These are phyloP conservation scores for Delphinella strobiligena DNA, from an alignment of 2,329 filamentous ascomycete genomes.

Conservation along the genomic window DNA sequence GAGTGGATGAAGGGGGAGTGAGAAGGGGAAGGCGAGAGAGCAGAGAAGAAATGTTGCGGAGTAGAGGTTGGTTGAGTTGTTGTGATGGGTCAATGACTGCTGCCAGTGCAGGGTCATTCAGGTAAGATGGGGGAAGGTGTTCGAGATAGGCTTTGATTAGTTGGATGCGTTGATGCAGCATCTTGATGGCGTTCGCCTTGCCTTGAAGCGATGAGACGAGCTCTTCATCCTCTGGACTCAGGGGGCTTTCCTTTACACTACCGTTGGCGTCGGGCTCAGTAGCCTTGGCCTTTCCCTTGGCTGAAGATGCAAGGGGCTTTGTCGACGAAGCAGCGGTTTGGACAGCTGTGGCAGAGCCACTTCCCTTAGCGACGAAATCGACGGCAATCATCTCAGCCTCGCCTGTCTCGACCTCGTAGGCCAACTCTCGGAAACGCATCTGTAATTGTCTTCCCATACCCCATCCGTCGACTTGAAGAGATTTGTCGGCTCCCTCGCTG, in stretches of 20 bases:
- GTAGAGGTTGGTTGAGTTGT: slow-evolving; percentile 51
- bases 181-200: slow-evolving; percentile 86
- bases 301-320: slow-evolving; percentile 3
- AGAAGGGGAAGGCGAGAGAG: slow-evolving; percentile 74
- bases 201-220: slow-evolving; percentile 61
- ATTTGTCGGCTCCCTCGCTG: slow-evolving; percentile 46
- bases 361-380: slow-evolving; percentile 78
- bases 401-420: slow-evolving; percentile 81
- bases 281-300: slow-evolving; percentile 24
- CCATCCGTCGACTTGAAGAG: slow-evolving; percentile 61
- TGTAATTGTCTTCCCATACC: slow-evolving; percentile 34
- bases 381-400: slow-evolving; percentile 98
- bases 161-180: slow-evolving; percentile 56
- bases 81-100: slow-evolving; percentile 23
- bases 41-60: slow-evolving; percentile 80
- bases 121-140: slow-evolving; percentile 54
- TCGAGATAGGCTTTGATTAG: slow-evolving; percentile 58
- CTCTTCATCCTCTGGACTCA: slow-evolving; percentile 53
- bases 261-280: slow-evolving; percentile 19
- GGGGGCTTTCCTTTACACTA: slow-evolving; percentile 22
- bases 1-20: slow-evolving; percentile 55
- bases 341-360: slow-evolving; percentile 63
- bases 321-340: slow-evolving; percentile 7
- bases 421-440: slow-evolving; percentile 69
- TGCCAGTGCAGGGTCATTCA: slow-evolving; percentile 33